Evolutionary conservation across 257 asterid species (phyloP), one percentile per base, ranked within the genome.

Genomic region (Dorcoceras hygrometricum): DNA sequence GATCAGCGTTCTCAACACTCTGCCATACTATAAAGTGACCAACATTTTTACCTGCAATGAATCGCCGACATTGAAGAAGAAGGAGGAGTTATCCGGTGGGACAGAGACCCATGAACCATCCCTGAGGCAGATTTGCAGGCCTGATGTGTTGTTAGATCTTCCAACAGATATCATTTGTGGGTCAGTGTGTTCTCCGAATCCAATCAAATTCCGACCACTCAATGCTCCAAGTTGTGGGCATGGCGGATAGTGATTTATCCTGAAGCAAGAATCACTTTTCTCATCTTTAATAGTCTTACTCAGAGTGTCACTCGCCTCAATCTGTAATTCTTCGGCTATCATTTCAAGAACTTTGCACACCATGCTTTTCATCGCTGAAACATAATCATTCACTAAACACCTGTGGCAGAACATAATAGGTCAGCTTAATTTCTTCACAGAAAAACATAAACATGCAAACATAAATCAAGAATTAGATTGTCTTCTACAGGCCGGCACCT

Each of bases 181-280:
- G 61, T 65, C 70, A 8, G 70, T 65, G 34, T 65, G 70, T 29
- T 65, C 70, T 51, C 70, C 70, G 19, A 66, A 66, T 4, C 71
- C 63, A 51, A 66, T 51, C 14, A 65, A 28, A 50, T 6, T 51
- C 20, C 28, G 61, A 51, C 70, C 70, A 55, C 54, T 55, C 29
- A 66, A 22, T 31, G 69, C 24, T 50, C 25, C 36, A 26, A 26
- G 43, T 8, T 65, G 39, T 51, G 60, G 60, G 70, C 60, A 50
- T 18, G 70, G 70, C 20, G 70, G 70, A 65, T 65, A 65, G 60
- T 65, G 70, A 19, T 65, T 65, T 12, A 65, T 5, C 70, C 70
- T 51, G 22, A 65, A 65, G 22, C 70, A 65, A 50, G 60, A 65
- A 19, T 65, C 70, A 16, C 70, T 65, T 28, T 25, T 65, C 48